Base-by-base conservation (phyloP, 2,329 filamentous ascomycete species). In the Sclerotinia borealis region DNA sequence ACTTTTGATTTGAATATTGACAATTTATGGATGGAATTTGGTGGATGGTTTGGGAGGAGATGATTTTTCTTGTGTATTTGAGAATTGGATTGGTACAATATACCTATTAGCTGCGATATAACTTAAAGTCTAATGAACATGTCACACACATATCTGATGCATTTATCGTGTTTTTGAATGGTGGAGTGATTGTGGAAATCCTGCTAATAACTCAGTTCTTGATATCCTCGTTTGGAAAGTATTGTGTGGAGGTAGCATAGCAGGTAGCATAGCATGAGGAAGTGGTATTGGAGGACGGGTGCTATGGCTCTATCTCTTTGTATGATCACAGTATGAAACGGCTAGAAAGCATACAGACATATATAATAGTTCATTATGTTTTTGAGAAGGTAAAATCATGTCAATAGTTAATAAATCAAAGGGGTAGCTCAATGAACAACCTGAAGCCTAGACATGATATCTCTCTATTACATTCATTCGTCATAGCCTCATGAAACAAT, bases 71-170 rank as follows among this genome's bases (percentile, higher is more conserved):
- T 34, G 39, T 58, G 39, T 45, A 45, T 58, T 58, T 19, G 54
- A 58, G 54, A 39, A 22, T 34, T 43, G 39, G 39, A 58, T 45
- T 34, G 39, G 54, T 29, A 58, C 34, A 58, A 45, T 58, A 58
- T 34, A 58, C 39, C 34, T 58, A 36, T 45, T 58, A 36, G 54
- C 41, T 45, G 52, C 27, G 51, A 41, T 43, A 43, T 7, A 58
- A 58, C 39, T 58, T 45, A 58, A 58, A 58, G 54, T 58, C 29
- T 58, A 58, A 58, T 58, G 54, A 58, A 58, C 54, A 22, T 47
- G 27, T 45, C 13, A 47, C n/a, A 58, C 47, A 58, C 19, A 52
- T 19, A 10, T 34, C 22, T 31, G n/a, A n/a, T 17, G 19, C 45
- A 10, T 1, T 49, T 11, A 15, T 41, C 10, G 25, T 29, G 9